Evolutionary conservation across 441 rosid species (phyloP).

Genomic region (Populus hybrid): DNA sequence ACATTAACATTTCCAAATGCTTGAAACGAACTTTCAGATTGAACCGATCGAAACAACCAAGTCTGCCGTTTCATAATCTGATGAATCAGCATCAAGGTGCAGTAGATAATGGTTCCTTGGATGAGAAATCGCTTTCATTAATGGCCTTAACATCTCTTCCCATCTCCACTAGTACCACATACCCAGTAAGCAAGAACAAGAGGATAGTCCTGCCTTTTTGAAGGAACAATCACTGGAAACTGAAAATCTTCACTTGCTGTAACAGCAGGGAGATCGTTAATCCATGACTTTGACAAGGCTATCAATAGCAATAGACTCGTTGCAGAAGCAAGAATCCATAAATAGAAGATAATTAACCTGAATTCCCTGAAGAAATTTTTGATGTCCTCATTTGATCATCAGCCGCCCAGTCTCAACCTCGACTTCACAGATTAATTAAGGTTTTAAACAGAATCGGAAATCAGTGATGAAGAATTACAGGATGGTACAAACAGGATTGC

Average conservation of each 20-base stretch:
- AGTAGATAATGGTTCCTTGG: slow-evolving; percentile 52
- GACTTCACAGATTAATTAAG: too few relatives aligned
- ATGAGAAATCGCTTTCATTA: slow-evolving; percentile 44
- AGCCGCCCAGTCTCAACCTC: too few relatives aligned
- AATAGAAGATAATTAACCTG: slow-evolving; percentile 6
- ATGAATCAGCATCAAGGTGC: slow-evolving; percentile 41
- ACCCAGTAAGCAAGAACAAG: slow-evolving; percentile 53
- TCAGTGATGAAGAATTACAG: too few relatives aligned
- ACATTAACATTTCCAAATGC: slow-evolving; percentile 45
- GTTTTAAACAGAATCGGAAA: too few relatives aligned
- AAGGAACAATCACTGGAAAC: slow-evolving; percentile 2
- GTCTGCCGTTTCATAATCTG: slow-evolving; percentile 30
- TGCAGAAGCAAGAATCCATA: slow-evolving; percentile 26
- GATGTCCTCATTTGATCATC: slow-evolving; percentile 26
- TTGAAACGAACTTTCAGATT: slow-evolving; percentile 28
- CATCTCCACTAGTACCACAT: slow-evolving; percentile 42
- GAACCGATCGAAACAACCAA: slow-evolving; percentile 18
- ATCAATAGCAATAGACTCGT: slow-evolving; percentile 21
- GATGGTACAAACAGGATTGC: too few relatives aligned
- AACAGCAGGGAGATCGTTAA: slow-evolving; percentile 4
- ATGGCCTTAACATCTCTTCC: slow-evolving; percentile 37
- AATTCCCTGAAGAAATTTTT: slow-evolving; percentile 17
- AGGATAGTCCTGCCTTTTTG: slow-evolving; percentile 34
- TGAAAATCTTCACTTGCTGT: slow-evolving; percentile 8
- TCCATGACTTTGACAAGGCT: slow-evolving; percentile 23